Evolutionary conservation across 306 rosid genomes (phyloP), one percentile per base, ranked within the genome.

Genomic region (Vigna reflexopilosa): DNA sequence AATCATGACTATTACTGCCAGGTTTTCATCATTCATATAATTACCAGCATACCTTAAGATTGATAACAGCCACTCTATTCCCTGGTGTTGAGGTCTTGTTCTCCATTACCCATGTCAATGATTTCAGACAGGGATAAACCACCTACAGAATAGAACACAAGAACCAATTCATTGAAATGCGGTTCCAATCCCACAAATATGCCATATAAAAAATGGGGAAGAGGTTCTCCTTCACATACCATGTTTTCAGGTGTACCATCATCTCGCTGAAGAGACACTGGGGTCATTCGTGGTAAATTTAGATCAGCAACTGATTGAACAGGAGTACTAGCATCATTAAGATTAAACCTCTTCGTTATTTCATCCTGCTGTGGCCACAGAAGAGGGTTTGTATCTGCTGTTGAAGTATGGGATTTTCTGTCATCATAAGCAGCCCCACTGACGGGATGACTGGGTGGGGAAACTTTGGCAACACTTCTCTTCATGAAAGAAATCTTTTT

Each of bases 21-120:
- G 30, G 11, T 17, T 80, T 59, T 67, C 22, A 17, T 22, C 49
- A 50, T 40, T 57, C 48, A 81, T 44, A 66, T 55, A 74, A 72
- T 67, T 49, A 78, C 17, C 61, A 54, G 70, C 85, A 30, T 80
- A 95, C 98, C 95, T 95, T 95, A 74, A 95, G 88, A 79, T 91
- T 95, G 77, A 95, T 92, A 75, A 87, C 92, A 80, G 98, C 98
- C 52, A 95, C 97, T 87, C 84, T 87, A 75, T 87, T 92, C 83
- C 91, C 97, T 6, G 97, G 93, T 47, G 85, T 66, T 76, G 98
- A 92, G 88, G 75, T 88, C 86, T 88, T 95, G 83, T 87, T 90
- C 93, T 95, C 98, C 98, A 95, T 95, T 50, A 88, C 97, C 98
- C 98, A 95, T 7, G 98, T 95, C 98, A 95, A 92, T 81, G 98